Percentiles rank a stretch among this genome's conserved stretches.
Evolutionary conservation across 495 filamentous ascomycete genomes (phyloP).

Genomic region (Elasticomyces elasticus): DNA sequence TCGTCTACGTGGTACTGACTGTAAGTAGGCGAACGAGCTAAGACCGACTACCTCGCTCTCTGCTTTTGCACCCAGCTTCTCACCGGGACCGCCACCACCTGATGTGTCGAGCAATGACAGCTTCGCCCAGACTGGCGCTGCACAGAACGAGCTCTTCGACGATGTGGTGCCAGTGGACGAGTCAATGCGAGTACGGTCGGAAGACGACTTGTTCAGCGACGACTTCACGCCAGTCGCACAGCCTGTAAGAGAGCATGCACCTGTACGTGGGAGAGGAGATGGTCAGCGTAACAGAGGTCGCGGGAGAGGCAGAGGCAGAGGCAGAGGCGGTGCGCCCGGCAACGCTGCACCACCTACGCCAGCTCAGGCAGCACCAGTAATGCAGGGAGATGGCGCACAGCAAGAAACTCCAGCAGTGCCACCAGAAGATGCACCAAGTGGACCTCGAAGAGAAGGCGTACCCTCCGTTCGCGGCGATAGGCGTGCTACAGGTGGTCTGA

Average conservation of each 20-base stretch:
- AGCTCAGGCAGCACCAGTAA: not conserved
- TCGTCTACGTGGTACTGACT: not conserved
- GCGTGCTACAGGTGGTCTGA: constrained; percentile 54
- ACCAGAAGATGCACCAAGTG: constrained; percentile 13
- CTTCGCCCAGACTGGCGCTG: constrained; percentile 20
- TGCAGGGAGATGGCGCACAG: constrained; percentile 9
- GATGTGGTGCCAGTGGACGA: constrained; percentile 16
- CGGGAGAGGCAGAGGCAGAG: constrained; percentile 28
- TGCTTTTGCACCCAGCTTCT: constrained; percentile 10
- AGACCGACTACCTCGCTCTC: constrained; percentile 11
- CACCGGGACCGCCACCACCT: constrained; percentile 9
- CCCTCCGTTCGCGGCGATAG: constrained; percentile 59
- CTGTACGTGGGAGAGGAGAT: constrained; percentile 29
- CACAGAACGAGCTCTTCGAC: constrained; percentile 17
- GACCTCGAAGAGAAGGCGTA: constrained; percentile 2
- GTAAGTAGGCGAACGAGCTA: not conserved
- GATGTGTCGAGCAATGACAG: constrained; percentile 10
- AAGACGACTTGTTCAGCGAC: constrained; percentile 63
- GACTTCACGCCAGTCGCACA: constrained; percentile 55
- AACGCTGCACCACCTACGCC: not conserved
- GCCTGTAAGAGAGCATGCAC: constrained; percentile 26
- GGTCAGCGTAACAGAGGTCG: constrained; percentile 14
- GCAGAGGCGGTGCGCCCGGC: constrained; percentile 5
- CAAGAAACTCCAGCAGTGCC: not conserved
- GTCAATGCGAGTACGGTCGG: constrained; percentile 47